These are phyloP conservation scores for Exophiala mesophila DNA, from an alignment of 2,329 filamentous ascomycete species.

Conservation along the genomic window DNA sequence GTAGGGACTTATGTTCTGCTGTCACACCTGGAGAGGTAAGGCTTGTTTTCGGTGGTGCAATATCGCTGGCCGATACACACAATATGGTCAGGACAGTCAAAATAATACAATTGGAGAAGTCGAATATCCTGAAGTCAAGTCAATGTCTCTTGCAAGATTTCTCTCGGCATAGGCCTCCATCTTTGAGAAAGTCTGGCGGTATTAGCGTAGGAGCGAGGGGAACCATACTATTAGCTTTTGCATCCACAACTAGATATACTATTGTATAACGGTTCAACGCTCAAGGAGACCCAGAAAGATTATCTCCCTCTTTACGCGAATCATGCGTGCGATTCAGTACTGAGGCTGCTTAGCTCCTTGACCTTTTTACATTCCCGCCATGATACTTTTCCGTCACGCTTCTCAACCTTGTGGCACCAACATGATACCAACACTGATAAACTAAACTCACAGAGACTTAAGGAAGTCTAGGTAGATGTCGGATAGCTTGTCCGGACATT, in stretches of 20 bases:
- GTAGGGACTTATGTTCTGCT: neutral
- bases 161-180: neutral
- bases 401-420: too few relatives aligned
- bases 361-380: too few relatives aligned
- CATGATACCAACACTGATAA: neutral
- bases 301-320: too few relatives aligned
- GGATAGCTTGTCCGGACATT: slow-evolving; percentile 13
- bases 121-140: slow-evolving; percentile 1
- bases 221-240: too few relatives aligned
- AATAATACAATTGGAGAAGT: neutral
- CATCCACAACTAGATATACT: too few relatives aligned
- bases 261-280: too few relatives aligned
- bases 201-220: too few relatives aligned
- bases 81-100: neutral
- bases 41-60: slow-evolving; percentile 1
- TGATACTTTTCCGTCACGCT: too few relatives aligned
- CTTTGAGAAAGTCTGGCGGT: too few relatives aligned
- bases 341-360: too few relatives aligned
- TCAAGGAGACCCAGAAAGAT: too few relatives aligned
- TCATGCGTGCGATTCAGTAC: too few relatives aligned
- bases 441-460: slow-evolving; percentile 2
- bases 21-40: neutral
- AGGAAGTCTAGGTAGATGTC: slow-evolving; percentile 12
- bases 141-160: neutral
- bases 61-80: neutral